Base-by-base conservation (phyloP, 495 filamentous ascomycete species). In the Parachaetomium inaequale region DNA sequence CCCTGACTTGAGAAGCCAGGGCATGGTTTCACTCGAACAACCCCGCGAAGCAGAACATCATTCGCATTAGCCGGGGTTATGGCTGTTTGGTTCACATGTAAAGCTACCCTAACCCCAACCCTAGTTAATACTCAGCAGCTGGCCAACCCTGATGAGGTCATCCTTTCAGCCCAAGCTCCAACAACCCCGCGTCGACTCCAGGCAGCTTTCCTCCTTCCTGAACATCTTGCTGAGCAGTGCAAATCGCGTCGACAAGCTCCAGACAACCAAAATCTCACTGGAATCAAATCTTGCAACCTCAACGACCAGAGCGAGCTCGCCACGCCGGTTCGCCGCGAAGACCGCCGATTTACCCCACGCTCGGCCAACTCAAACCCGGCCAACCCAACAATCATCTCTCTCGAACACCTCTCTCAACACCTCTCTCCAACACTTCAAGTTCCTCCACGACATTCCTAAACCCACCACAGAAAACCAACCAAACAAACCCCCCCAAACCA, bases 81-180 rank as follows among this genome's bases (percentile, higher is more conserved):
- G n/a, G n/a, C n/a, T n/a, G n/a, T n/a, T n/a, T n/a, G n/a, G n/a
- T n/a, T n/a, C n/a, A n/a, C n/a, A n/a, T n/a, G n/a, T n/a, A n/a
- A n/a, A n/a, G 6, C 10, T 3, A 47, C 46, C 46, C 23, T 28
- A 49, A 49, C 46, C 46, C 46, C 26, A 28, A 28, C 46, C 46
- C 46, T 7, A 49, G 12, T 12, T n/a, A n/a, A n/a, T n/a, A n/a
- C n/a, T n/a, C n/a, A n/a, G n/a, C 21, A 11, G 3, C 45, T 26
- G 19, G 23, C 45, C 23, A 28, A 49, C 46, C 46, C 45, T 56
- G 21, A 57, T 62, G 59, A 53, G 53, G n/a, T 26, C 59, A 58
- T 58, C 21, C 43, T 19, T 4, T n/a, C n/a, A n/a, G n/a, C 38
- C 14, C 2, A 4, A 21, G 40, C n/a, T 43, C n/a, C n/a, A 21